Evolutionary conservation across 1,139 yeast genomes (phyloP).

Genomic region (Pichia sp.): DNA sequence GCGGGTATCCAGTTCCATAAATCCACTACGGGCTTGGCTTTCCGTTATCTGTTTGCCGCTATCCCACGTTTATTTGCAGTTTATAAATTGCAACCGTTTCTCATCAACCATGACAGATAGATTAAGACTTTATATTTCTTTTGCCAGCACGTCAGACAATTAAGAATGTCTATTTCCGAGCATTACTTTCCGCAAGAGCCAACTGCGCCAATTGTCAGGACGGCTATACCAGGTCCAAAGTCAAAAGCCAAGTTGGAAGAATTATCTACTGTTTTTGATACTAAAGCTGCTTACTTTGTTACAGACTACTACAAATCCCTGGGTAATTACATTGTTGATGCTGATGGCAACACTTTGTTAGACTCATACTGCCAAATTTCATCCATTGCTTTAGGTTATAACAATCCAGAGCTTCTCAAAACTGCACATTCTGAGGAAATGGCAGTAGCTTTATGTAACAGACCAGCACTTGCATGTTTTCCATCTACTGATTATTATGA

Average conservation of each 20-base stretch:
- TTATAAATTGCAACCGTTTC: background rate
- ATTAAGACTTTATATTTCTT: background rate
- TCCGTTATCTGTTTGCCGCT: background rate
- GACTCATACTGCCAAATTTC: conserved; percentile 71
- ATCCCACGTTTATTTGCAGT: background rate
- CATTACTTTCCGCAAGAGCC: conserved; percentile 47
- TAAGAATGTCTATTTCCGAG: conserved; percentile 36
- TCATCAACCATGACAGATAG: background rate
- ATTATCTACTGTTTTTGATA: conserved; percentile 52
- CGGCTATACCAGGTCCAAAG: conserved; percentile 55
- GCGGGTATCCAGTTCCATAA: background rate
- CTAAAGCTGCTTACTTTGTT: conserved; percentile 62
- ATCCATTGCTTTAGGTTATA: conserved; percentile 68
- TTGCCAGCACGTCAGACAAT: background rate
- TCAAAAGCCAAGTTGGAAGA: conserved; percentile 40
- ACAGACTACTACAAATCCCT: conserved; percentile 56
- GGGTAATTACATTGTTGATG: conserved; percentile 70
- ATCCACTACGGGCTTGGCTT: conserved; percentile 5
- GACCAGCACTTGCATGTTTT: conserved; percentile 73
- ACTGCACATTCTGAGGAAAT: conserved; percentile 59
- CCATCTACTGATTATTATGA: conserved; percentile 50
- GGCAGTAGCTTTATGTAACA: conserved; percentile 59
- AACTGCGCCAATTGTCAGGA: conserved; percentile 39
- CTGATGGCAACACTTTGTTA: conserved; percentile 56
- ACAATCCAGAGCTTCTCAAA: conserved; percentile 59